Evolutionary conservation across 78 protist species (phyloP), one percentile per base, ranked within the genome.

Genomic region (Dictyostelium purpureum): DNA sequence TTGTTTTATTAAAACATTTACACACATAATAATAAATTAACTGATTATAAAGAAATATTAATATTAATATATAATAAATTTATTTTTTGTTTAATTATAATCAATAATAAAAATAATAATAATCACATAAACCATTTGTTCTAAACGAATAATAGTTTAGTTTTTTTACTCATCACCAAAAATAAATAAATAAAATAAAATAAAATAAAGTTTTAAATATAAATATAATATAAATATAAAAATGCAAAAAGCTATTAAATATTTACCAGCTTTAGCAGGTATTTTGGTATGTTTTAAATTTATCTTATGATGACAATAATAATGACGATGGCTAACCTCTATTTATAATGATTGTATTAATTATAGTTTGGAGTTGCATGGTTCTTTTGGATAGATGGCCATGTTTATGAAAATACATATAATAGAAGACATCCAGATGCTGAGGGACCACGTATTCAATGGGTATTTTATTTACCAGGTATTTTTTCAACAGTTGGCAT

Each of bases 341-440:
- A 42, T 47, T 66, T 49, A 51, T 35, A 21, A 24, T 43, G 11
- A 43, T 43, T 12, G 14, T 37, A 38, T 38, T 2, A n/a, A n/a
- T n/a, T n/a, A 49, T 71, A 83, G 90, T 83, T 85, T 85, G 65
- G 82, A 37, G 70, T 65, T 26, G 92, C 65, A 0, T 85, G 92
- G 92, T 85, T 85, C 66, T 19, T 85, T 12, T 73, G 80, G 92
- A 85, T 85, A 21, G 92, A 85, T 85, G 92, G 92, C 56, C 92
- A 85, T 59, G 92, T 85, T 35, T 85, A 85, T 85, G 92, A 85
- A n/a, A 85, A 85, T 73, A 49, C 45, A 26, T 73, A 10, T 16
- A 9, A 26, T 18, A 56, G 51, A 38, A 37, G 26, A 7, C 28
- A 54, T 4, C 12, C 1, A 1, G 67, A 24, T 59, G 33, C 14